Conservation (phyloP, 1,139 yeast genomes). For the Saccharomyces hybrid region DNA sequence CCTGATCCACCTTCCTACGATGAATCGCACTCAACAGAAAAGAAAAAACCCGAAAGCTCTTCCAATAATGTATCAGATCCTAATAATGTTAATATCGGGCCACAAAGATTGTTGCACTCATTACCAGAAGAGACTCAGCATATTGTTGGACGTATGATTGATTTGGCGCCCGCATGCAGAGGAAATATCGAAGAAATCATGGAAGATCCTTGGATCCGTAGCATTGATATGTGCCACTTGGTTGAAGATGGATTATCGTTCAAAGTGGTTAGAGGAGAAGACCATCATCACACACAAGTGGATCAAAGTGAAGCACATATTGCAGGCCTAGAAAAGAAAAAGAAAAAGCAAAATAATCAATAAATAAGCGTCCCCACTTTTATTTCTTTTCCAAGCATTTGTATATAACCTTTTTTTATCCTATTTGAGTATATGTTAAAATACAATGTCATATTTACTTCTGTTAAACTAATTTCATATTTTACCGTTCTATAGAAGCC, state of each 20-base stretch:
- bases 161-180: conserved; percentile 78
- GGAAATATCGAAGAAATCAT: conserved; percentile 79
- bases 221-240: conserved; percentile 61
- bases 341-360: conserved; percentile 38
- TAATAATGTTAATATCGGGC: conserved; percentile 55
- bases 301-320: conserved; percentile 93
- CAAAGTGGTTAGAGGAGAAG: conserved; percentile 36
- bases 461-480: neutral
- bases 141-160: conserved; percentile 67
- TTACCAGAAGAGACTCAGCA: conserved; percentile 62
- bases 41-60: conserved; percentile 7
- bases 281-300: conserved; percentile 80
- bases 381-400: neutral
- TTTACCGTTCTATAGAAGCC: neutral
- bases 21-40: conserved; percentile 10
- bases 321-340: conserved; percentile 80
- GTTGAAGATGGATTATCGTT: conserved; percentile 39
- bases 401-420: neutral
- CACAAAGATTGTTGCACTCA: conserved; percentile 60
- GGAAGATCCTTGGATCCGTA: conserved; percentile 65
- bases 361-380: neutral
- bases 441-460: neutral
- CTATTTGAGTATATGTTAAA: neutral
- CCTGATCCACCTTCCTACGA: conserved; percentile 34
- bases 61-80: conserved; percentile 27